phyloP scores from a whole-genome alignment of 768 basidiomycete genomes.

The Dacryopinax spathularia region DNA sequence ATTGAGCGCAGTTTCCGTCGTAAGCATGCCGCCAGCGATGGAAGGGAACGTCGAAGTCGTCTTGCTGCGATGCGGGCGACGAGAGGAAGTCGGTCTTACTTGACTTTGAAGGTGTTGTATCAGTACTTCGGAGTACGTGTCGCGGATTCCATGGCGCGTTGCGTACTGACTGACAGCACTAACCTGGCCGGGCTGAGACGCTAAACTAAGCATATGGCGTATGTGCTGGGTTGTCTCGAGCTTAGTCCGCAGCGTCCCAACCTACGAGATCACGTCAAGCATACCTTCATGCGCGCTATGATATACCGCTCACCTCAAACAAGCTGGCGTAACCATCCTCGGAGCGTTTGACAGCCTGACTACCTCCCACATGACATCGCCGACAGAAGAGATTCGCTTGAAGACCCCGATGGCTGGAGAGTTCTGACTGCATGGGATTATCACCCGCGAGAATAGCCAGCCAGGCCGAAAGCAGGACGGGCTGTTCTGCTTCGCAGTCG shows the following conservation, averaged over 20 bases:
- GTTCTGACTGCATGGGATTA: constrained; percentile 14
- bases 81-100: too few species aligned
- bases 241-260: neutral
- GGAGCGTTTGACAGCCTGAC: neutral
- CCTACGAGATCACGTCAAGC: neutral
- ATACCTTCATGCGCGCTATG: neutral
- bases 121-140: too few species aligned
- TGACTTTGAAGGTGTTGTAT: too few species aligned
- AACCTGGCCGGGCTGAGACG: too few species aligned
- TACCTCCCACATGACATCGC: constrained; percentile 22
- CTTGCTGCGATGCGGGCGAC: too few species aligned
- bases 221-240: neutral
- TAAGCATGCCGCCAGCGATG: too few species aligned
- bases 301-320: neutral
- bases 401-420: constrained; percentile 10
- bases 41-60: too few species aligned
- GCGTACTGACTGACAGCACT: too few species aligned
- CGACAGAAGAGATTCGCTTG: constrained; percentile 30
- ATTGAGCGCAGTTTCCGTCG: neutral
- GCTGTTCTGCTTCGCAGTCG: neutral
- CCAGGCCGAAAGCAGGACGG: constrained; percentile 17
- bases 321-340: neutral
- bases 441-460: constrained; percentile 24
- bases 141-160: too few species aligned
- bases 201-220: too few species aligned